Evolutionary conservation across 2,329 filamentous ascomycete species (phyloP).

Genomic region (Paecilomyces niveus): DNA sequence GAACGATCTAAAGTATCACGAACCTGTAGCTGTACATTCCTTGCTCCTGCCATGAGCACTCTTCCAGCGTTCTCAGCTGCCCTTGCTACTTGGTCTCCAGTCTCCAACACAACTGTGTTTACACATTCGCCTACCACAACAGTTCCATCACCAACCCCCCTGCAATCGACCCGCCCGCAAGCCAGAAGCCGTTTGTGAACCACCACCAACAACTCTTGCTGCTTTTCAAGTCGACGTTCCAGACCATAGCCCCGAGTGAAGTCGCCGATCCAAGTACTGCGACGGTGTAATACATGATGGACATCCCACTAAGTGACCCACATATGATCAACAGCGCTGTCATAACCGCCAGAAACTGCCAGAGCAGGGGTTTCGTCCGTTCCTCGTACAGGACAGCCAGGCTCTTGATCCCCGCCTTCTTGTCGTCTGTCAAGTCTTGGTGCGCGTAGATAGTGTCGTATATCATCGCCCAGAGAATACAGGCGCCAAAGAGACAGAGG

Average conservation of each 20-base stretch:
- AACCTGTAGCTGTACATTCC: not conserved
- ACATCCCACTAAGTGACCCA: not conserved
- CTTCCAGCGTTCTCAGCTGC: not conserved
- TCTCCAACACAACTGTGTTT: not conserved
- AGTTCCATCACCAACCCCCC: too few species aligned
- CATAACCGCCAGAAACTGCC: not conserved
- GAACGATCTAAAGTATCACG: not conserved
- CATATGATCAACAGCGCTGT: not conserved
- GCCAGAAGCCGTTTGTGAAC: constrained; percentile 2
- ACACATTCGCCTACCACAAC: not conserved
- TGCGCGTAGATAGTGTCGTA: constrained; percentile 94
- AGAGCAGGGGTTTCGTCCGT: not conserved
- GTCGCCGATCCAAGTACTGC: not conserved
- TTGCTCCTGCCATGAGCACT: not conserved
- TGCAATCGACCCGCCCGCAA: not conserved
- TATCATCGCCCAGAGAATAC: constrained; percentile 62
- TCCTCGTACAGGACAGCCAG: constrained; percentile 53
- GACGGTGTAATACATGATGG: not conserved
- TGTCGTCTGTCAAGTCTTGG: constrained; percentile 83
- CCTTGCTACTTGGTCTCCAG: not conserved
- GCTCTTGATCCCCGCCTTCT: constrained; percentile 79
- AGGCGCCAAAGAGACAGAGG: not conserved
- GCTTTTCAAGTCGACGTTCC: not conserved
- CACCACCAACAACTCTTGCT: constrained; percentile 3
- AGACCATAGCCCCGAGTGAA: not conserved